Conservation (phyloP, 208 protist species). For the Crithidia acanthocephali region DNA sequence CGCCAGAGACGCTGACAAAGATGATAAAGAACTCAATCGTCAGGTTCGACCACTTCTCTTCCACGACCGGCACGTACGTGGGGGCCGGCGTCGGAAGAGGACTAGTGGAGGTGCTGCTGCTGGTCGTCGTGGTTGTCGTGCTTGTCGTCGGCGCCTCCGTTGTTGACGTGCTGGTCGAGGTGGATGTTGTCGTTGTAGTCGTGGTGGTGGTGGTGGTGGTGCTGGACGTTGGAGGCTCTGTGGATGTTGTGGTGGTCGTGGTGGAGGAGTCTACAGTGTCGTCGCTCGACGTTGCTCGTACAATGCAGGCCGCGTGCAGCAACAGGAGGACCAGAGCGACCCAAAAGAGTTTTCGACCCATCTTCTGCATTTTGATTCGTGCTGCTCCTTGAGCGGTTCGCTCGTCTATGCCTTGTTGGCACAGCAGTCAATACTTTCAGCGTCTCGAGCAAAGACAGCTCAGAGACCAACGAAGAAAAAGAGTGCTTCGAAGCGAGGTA, state of each 20-base stretch:
- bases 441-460: background rate
- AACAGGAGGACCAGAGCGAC: background rate
- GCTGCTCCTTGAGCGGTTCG: too few species aligned
- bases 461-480: background rate
- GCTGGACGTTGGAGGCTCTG: background rate
- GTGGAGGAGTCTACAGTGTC: background rate
- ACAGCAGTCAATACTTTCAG: too few species aligned
- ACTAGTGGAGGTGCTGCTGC: background rate
- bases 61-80: background rate
- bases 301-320: slow-evolving; percentile 3
- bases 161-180: background rate
- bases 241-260: background rate
- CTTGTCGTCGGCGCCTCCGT: background rate
- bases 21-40: slow-evolving; percentile 27
- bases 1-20: slow-evolving; percentile 20
- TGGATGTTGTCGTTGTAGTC: background rate
- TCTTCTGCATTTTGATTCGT: too few species aligned
- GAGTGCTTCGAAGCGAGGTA: too few species aligned
- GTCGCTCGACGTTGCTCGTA: background rate
- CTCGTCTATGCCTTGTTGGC: too few species aligned
- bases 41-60: slow-evolving; percentile 17
- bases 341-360: background rate
- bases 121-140: background rate
- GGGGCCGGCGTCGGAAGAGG: background rate
- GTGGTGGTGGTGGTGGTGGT: background rate